Evolutionary conservation across 225 moss, liverwort and hornwort species (phyloP).

Genomic region (Pseudoscleropodium purum): DNA sequence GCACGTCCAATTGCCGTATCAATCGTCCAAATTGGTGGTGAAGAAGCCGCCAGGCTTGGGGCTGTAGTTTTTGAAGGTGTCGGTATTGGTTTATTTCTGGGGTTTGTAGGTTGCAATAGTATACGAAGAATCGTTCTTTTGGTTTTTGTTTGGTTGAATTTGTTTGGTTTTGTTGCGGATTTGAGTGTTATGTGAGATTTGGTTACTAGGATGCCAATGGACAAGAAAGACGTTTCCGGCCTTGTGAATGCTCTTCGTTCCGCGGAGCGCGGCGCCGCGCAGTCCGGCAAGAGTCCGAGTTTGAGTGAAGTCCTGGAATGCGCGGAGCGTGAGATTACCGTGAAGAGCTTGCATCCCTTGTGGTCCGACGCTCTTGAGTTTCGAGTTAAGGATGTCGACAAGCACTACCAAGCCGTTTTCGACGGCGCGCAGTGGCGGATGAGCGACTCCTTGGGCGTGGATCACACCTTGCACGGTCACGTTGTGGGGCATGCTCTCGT

Average conservation of each 20-base stretch:
- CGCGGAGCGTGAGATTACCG: not conserved
- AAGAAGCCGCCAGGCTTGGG: not conserved
- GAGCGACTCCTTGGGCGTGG: not conserved
- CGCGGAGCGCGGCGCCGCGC: constrained; percentile 12
- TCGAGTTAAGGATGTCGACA: not conserved
- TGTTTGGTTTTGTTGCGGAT: not conserved
- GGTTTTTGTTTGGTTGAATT: not conserved
- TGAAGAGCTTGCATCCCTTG: not conserved
- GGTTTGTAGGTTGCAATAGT: not conserved
- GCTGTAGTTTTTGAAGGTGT: not conserved
- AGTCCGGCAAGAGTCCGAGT: not conserved
- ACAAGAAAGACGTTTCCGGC: constrained; percentile 2
- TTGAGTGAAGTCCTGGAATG: not conserved
- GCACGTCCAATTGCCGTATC: not conserved
- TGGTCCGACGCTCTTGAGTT: constrained; percentile 26
- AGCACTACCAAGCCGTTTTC: not conserved
- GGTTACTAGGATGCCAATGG: not conserved
- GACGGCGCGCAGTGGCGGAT: constrained; percentile 13
- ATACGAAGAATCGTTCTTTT: not conserved
- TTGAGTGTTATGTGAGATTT: not conserved
- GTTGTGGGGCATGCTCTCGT: constrained; percentile 25
- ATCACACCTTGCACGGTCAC: not conserved
- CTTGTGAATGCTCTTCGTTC: not conserved
- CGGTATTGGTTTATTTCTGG: not conserved
- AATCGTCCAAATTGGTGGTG: not conserved